phyloP scores from a whole-genome alignment of 495 filamentous ascomycete species.

The Tuber umbilicatum region DNA sequence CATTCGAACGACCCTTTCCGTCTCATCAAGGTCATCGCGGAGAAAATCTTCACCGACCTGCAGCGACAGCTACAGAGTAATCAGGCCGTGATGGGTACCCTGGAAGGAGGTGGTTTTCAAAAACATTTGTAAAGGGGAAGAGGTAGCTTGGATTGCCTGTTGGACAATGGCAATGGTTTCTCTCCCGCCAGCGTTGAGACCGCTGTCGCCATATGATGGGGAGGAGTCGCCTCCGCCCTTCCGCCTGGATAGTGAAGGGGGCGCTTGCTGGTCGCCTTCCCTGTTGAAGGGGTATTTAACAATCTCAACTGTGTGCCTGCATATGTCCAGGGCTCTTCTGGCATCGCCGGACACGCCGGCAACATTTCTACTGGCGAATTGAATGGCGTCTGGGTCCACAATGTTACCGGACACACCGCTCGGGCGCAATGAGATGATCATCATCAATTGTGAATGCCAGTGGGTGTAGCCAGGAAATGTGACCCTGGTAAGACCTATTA shows the following conservation, averaged over 20 bases:
- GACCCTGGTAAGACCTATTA: slow-evolving; percentile 66
- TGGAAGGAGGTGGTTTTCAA: slow-evolving; percentile 71
- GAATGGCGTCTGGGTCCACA: slow-evolving; percentile 86
- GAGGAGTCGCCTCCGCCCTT: slow-evolving; percentile 17
- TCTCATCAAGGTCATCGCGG: slow-evolving; percentile 84
- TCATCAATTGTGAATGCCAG: slow-evolving; percentile 74
- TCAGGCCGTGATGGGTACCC: slow-evolving; percentile 76
- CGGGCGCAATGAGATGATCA: slow-evolving; percentile 84
- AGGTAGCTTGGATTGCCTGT: slow-evolving; percentile 85
- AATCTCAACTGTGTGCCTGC: slow-evolving; percentile 88
- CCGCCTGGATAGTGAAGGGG: slow-evolving; percentile 27
- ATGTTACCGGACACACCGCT: slow-evolving; percentile 80
- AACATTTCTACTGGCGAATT: slow-evolving; percentile 94
- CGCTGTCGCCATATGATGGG: slow-evolving; percentile 31
- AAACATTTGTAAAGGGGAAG: slow-evolving; percentile 81
- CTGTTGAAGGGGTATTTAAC: slow-evolving; percentile 63
- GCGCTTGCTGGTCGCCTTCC: slow-evolving; percentile 14
- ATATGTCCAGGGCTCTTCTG: slow-evolving; percentile 87
- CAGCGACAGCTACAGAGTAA: slow-evolving; percentile 67
- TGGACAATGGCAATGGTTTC: slow-evolving; percentile 92
- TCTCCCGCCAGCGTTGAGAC: slow-evolving; percentile 48
- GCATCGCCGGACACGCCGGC: slow-evolving; percentile 94
- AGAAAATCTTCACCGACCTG: slow-evolving; percentile 80
- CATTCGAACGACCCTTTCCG: slow-evolving; percentile 63
- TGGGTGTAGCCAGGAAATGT: slow-evolving; percentile 97